Base-by-base conservation (phyloP, 169 alveolate genomes). In the Sarcocystis neurona region DNA sequence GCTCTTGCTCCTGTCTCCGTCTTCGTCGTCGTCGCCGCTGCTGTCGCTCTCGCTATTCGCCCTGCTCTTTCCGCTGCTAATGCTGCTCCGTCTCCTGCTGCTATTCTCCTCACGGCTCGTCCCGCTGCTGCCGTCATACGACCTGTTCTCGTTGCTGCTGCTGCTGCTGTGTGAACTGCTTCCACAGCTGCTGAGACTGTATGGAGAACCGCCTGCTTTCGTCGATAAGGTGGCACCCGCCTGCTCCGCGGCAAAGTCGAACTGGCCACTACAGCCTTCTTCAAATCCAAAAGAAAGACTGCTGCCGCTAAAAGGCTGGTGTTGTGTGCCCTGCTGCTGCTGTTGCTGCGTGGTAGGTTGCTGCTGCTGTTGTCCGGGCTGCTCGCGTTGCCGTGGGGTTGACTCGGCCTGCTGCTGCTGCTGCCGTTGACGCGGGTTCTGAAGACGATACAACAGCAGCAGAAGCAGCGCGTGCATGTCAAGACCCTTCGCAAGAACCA, bases 371-470 rank as follows among this genome's bases (percentile, higher is more conserved):
- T 37, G 50, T 12, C 10, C 30, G 53, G 5, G 79, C 43, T 32
- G 43, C 79, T 32, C 53, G n/a, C 10, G 50, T 12, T 41, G 63
- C 41, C 53, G 41, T 47, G 50, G 34, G 50, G 86, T 10, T 0
- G 32, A 0, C 50, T 15, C 20, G 53, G 4, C 23, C 79, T 70
- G 79, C 79, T 70, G 79, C 79, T 70, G 79, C 79, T 70, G 79
- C 79, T 70, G 79, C 79, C 39, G 79, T 37, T 70, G 79, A 41
- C 58, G 72, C 30, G 46, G 74, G 46, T 48, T n/a, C 88, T 82
- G 88, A n/a, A 82, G 88, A 37, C 68, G 79, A 27, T 43, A 37
- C 39, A 82, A 63, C 46, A 82, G 88, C 44, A 50, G 66, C 68
- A 82, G 79, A 10, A 82, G 88, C 56, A 82, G 43, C 0, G 68